Conservation (phyloP, 2,329 filamentous ascomycete species). For the Pseudopithomyces maydicus region DNA sequence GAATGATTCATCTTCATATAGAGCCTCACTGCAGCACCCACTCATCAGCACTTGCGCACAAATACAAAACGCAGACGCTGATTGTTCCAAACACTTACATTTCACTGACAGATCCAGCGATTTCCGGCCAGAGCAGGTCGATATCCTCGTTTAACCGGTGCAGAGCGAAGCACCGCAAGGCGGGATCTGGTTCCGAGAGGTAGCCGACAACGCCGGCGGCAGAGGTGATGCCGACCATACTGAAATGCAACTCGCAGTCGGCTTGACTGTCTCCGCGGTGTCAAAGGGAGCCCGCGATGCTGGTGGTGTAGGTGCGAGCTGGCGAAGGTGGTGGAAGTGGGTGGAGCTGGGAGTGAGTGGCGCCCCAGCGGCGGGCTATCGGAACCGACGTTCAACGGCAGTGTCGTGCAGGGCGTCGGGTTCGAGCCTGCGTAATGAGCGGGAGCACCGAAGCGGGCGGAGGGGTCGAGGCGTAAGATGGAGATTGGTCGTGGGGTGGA, state of each 20-base stretch:
- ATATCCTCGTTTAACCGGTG: slow-evolving; percentile 96
- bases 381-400: slow-evolving; percentile 16
- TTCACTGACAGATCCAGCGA: slow-evolving; percentile 87
- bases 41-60: slow-evolving; percentile 26
- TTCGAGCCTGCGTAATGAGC: slow-evolving; percentile 28
- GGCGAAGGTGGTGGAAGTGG: slow-evolving; percentile 42
- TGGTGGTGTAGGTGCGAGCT: slow-evolving; percentile 26
- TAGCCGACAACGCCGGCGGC: slow-evolving; percentile 95
- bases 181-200: slow-evolving; percentile 89
- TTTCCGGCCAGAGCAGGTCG: slow-evolving; percentile 96
- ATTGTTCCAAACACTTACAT: slow-evolving; percentile 68
- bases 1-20: slow-evolving; percentile 96
- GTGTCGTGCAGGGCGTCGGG: slow-evolving; percentile 17
- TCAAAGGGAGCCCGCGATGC: slow-evolving; percentile 24
- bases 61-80: not conserved
- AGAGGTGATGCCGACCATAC: slow-evolving; percentile 91
- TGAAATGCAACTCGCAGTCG: slow-evolving; percentile 19
- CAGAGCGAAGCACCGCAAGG: slow-evolving; percentile 92
- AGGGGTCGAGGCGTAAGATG: slow-evolving; percentile 36
- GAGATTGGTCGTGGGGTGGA: slow-evolving; percentile 32
- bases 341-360: slow-evolving; percentile 45
- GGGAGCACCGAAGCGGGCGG: slow-evolving; percentile 35
- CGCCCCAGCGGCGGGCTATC: slow-evolving; percentile 31
- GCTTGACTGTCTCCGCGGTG: slow-evolving; percentile 13
- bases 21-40: slow-evolving; percentile 73